Evolutionary conservation across 495 filamentous ascomycete genomes (phyloP).

Genomic region (Penicillium paxilli): DNA sequence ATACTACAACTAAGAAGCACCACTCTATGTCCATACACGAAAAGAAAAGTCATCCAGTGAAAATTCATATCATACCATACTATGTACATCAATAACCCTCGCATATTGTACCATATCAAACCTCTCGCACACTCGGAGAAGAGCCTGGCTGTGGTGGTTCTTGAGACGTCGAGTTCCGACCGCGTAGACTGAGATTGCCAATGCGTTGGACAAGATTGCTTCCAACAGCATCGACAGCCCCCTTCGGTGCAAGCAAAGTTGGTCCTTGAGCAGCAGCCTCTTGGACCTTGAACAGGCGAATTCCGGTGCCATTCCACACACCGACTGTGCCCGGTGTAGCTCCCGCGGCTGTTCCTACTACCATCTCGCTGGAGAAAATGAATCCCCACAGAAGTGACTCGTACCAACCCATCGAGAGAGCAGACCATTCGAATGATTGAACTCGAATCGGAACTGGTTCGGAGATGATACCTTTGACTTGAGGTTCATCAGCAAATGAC

Average conservation of each 20-base stretch:
- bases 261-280: slow-evolving; percentile 78
- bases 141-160: slow-evolving; percentile 28
- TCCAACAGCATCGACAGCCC: slow-evolving; percentile 94
- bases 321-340: slow-evolving; percentile 74
- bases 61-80: slow-evolving; percentile 9
- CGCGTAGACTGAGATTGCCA: slow-evolving; percentile 67
- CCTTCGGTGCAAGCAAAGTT: slow-evolving; percentile 77
- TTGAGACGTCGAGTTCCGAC: slow-evolving; percentile 35
- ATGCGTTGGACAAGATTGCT: slow-evolving; percentile 88
- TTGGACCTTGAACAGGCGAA: slow-evolving; percentile 88
- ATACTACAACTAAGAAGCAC: neutral
- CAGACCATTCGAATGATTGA: slow-evolving; percentile 95
- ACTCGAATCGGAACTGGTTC: slow-evolving; percentile 75
- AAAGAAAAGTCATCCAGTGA: slow-evolving; percentile 6
- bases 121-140: slow-evolving; percentile 39
- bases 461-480: slow-evolving; percentile 56
- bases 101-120: slow-evolving; percentile 16
- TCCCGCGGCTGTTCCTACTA: slow-evolving; percentile 60
- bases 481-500: slow-evolving; percentile 65
- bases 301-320: slow-evolving; percentile 88
- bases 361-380: slow-evolving; percentile 87
- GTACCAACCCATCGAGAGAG: slow-evolving; percentile 92
- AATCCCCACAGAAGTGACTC: slow-evolving; percentile 95
- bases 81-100: slow-evolving; percentile 20
- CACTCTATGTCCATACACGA: neutral